Conservation (phyloP, 164 flowering plant genomes). For the Chimonanthus praecox region DNA sequence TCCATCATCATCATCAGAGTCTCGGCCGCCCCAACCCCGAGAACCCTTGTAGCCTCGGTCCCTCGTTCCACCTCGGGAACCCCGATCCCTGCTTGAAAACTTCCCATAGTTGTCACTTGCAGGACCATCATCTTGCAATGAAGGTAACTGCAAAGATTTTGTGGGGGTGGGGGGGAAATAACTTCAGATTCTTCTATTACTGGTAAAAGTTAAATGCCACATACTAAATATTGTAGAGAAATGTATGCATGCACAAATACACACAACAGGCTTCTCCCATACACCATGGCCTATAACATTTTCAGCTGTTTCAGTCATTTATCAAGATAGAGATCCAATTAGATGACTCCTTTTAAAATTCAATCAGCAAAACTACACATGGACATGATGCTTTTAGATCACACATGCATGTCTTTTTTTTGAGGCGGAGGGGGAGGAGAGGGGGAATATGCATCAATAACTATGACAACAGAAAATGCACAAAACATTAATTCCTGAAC, state of each 20-base stretch:
- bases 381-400: too few species aligned
- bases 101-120: slow-evolving; percentile 75
- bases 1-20: slow-evolving; percentile 37
- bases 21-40: slow-evolving; percentile 47
- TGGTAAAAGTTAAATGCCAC: not conserved
- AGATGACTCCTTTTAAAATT: too few species aligned
- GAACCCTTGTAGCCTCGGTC: slow-evolving; percentile 47
- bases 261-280: too few species aligned
- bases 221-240: not conserved
- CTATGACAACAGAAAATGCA: not conserved
- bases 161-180: too few species aligned
- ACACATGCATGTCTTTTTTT: too few species aligned
- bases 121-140: slow-evolving; percentile 97
- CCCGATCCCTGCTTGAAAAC: slow-evolving; percentile 57
- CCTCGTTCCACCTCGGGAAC: slow-evolving; percentile 45
- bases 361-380: too few species aligned
- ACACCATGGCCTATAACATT: too few species aligned
- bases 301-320: too few species aligned
- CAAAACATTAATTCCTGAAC: not conserved
- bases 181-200: not conserved
- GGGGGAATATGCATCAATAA: too few species aligned
- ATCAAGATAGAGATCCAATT: too few species aligned
- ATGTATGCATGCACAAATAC: too few species aligned
- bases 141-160: slow-evolving; percentile 63
- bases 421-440: too few species aligned